Base-by-base conservation (phyloP, 768 basidiomycete genomes). In the Boletus barrowsii region DNA sequence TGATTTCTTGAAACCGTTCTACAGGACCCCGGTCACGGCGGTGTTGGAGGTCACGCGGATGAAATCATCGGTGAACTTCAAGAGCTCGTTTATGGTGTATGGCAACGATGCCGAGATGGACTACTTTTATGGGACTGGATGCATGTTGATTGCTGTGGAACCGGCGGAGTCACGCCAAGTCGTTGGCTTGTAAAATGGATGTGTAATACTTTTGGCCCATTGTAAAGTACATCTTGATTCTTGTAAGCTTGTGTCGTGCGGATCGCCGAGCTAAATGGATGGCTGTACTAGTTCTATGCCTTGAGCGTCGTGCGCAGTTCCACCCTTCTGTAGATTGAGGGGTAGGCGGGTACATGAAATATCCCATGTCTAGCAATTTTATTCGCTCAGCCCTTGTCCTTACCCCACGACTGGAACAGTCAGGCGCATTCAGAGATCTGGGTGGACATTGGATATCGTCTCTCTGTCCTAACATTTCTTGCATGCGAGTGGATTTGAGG, bases 401-500 rank as follows among this genome's bases (percentile, higher is more conserved):
- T 29, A 2, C 87, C 88, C 0, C 88, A 88, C 58, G 73, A 76
- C 0, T 63, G 88, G 15, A 71, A 72, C 36, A 73, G 75, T 3
- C 86, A 88, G 64, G 82, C 85, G 1, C 87, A 88, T 26, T 78
- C 79, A 13, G 83, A 88, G 68, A 77, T 90, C 14, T 85, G 84
- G 79, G 83, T 90, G 8, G 86, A 88, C 62, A 79, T 89, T 11
- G 88, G 86, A 30, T 88, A 90, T 63, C 81, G 88, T 18, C 72
- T 90, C 11, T 87, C 86, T n/a, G n/a, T n/a, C n/a, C n/a, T n/a
- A n/a, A n/a, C n/a, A n/a, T n/a, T n/a, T n/a, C n/a, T n/a, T n/a
- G n/a, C n/a, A 0, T 78, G 78, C 57, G 83, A 86, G 85, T 63
- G 88, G 88, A 0, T 90, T 90, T 73, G 89, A 89, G 67, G 89